Base-by-base conservation (phyloP, 2,329 filamentous ascomycete genomes). In the Aaosphaeria pasadenensis region DNA sequence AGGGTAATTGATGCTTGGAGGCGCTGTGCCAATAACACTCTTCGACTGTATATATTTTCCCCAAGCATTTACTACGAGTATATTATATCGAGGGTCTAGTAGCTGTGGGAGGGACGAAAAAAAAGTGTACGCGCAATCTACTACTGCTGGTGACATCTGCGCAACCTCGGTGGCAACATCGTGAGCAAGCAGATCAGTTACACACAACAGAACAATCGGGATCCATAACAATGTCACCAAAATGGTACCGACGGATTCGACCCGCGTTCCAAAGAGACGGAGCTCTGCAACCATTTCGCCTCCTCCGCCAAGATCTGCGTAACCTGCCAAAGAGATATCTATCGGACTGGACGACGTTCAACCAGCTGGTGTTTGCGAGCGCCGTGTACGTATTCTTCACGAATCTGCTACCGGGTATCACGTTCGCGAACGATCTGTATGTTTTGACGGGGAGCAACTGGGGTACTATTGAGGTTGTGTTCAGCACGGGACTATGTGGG, bases 371-470 rank as follows among this genome's bases (percentile, higher is more conserved):
- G 5, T 68, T 86, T 45, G 83, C 83, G 28, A 84, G 81, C 58
- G 79, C 83, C 1, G 77, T 86, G 30, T 85, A 84, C 65, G 77
- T 86, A 50, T 86, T 85, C 71, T 86, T 86, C 60, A 85, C 82
- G 30, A 86, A 86, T 59, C 72, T 86, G 5, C 66, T 87, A 7
- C 84, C 84, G 0, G 83, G 84, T 1, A 85, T 86, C 57, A 86
- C 83, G 0, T 86, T 86, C 66, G 83, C 83, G 0, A 83, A 79
- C 61, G 84, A 86, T 61, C 64, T 86, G 48, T 84, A 83, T 59
- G 77, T 79, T 4, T 67, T 83, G 52, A 86, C 83, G 0, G 83
- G 83, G 11, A 70, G 77, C 58, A 83, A 78, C 30, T 86, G 83
- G 81, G 83, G 83, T 0, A 83, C 83, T 1, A 84, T 86, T 45